Evolutionary conservation across 2,329 filamentous ascomycete genomes (phyloP).

Genomic region (Neonectria magnoliae): DNA sequence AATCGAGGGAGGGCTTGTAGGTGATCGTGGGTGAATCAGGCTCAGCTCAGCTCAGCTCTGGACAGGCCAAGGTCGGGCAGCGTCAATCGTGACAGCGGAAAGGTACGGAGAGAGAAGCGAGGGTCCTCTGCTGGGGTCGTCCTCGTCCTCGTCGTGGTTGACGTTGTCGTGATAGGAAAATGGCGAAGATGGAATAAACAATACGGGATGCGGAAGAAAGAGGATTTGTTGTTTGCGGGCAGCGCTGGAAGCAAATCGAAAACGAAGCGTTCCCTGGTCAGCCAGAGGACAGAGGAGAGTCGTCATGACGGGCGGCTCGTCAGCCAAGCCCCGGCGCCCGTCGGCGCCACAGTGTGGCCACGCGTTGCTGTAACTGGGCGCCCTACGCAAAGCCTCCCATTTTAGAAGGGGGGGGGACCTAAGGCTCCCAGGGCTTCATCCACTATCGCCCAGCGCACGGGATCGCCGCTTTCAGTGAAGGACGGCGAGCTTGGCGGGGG

Average conservation of each 20-base stretch:
- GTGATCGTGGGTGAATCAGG: conserved; percentile 16
- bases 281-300: conserved; percentile 5
- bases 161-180: conserved; percentile 7
- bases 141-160: not conserved
- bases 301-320: not conserved
- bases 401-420: not conserved
- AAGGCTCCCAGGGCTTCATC: not conserved
- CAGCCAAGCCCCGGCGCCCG: not conserved
- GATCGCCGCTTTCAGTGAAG: conserved; percentile 5
- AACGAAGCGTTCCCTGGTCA: conserved; percentile 28
- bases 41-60: conserved; percentile 9
- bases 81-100: not conserved
- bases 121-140: not conserved
- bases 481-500: not conserved
- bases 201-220: not conserved
- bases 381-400: not conserved
- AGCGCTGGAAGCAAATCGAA: conserved; percentile 25
- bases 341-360: not conserved
- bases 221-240: conserved; percentile 15
- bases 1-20: conserved; percentile 7
- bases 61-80: conserved; percentile 6
- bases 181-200: not conserved
- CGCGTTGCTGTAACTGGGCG: not conserved
- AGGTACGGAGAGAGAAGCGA: not conserved
- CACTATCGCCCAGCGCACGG: not conserved